Conservation (phyloP, 345 rosid species). For the Turnera subulata region DNA sequence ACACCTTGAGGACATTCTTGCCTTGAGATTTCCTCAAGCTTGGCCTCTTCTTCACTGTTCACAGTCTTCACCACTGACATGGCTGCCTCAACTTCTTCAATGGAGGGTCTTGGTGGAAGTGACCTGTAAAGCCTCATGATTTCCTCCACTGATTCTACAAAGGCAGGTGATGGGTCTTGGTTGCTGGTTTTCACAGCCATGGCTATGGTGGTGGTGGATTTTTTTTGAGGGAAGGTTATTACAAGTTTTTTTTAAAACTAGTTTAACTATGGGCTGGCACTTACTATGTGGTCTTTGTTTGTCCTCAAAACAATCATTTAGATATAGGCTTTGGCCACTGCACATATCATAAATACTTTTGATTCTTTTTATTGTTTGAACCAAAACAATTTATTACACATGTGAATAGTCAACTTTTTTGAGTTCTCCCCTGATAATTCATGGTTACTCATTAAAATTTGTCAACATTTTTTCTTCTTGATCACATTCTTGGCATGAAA, state of each 20-base stretch:
- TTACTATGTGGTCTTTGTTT: background rate
- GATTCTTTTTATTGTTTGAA: no score
- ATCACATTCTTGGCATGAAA: no score
- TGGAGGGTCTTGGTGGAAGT: constrained; percentile 53
- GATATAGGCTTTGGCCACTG: background rate
- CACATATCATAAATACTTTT: no score
- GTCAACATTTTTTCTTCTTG: no score
- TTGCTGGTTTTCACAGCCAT: constrained; percentile 35
- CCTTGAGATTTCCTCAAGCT: constrained; percentile 45
- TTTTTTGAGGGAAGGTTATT: constrained; percentile 4
- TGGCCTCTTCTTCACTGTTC: constrained; percentile 36
- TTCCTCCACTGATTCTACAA: constrained; percentile 40
- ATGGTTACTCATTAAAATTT: no score
- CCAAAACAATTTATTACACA: no score
- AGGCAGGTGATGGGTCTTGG: constrained; percentile 35
- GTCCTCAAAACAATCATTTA: background rate
- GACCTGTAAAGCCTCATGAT: constrained; percentile 50
- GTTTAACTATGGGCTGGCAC: background rate
- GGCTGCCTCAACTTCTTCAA: constrained; percentile 64
- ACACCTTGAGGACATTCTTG: constrained; percentile 33
- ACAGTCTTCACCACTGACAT: constrained; percentile 38
- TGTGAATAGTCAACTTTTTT: no score
- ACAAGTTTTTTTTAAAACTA: no score
- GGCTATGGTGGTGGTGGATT: constrained; percentile 14
- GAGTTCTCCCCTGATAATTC: no score